These are phyloP conservation scores for Polyplosphaeria fusca DNA, from an alignment of 495 filamentous ascomycete genomes.

Conservation along the genomic window DNA sequence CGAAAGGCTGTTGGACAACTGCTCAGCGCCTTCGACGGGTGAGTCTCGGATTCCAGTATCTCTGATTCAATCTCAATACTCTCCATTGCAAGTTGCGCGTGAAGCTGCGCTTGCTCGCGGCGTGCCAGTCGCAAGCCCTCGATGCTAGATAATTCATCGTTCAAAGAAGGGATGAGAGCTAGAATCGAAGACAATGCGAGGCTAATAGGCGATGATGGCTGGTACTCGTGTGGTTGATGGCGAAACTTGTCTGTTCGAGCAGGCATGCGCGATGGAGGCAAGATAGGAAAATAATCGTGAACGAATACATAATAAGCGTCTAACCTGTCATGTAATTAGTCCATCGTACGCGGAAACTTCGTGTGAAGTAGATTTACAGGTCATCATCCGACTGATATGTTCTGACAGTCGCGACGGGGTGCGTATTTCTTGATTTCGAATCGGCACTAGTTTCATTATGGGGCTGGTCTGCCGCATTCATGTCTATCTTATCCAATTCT, in stretches of 20 bases:
- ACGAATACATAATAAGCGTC: slow-evolving; percentile 61
- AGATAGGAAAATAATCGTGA: slow-evolving; percentile 57
- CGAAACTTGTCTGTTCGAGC: slow-evolving; percentile 48
- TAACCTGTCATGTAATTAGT: slow-evolving; percentile 45
- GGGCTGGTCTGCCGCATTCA: background rate
- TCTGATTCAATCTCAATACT: slow-evolving; percentile 58
- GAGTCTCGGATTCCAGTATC: slow-evolving; percentile 51
- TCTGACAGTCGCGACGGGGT: background rate
- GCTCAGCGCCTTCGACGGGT: slow-evolving; percentile 53
- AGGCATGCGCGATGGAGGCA: slow-evolving; percentile 51
- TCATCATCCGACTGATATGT: background rate
- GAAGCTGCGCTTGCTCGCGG: slow-evolving; percentile 53
- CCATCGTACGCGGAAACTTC: background rate
- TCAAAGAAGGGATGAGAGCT: background rate
- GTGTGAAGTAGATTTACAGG: background rate
- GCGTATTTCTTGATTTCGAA: too few relatives aligned
- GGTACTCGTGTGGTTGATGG: too few relatives aligned
- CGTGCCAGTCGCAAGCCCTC: slow-evolving; percentile 39
- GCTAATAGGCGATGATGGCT: background rate
- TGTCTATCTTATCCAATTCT: background rate
- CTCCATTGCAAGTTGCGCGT: slow-evolving; percentile 53
- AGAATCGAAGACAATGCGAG: background rate
- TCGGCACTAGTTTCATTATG: too few relatives aligned
- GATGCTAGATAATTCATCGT: background rate
- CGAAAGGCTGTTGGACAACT: slow-evolving; percentile 44